These are phyloP conservation scores for Dipteronia dyeriana DNA, from an alignment of 345 rosid species.

Conservation along the genomic window DNA sequence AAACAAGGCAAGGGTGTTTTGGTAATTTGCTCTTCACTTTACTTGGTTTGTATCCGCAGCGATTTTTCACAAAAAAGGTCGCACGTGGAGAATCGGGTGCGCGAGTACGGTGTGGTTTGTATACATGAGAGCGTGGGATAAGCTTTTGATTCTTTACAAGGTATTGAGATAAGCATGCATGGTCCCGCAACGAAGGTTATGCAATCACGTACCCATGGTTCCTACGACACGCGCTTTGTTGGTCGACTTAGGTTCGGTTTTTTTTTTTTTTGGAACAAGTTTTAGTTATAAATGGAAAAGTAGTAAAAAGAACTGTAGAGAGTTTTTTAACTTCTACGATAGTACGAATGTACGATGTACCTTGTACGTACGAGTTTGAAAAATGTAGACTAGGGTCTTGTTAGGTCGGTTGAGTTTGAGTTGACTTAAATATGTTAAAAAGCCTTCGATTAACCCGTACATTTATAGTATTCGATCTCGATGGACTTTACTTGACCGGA, in stretches of 20 bases:
- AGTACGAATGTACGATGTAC: too few species aligned
- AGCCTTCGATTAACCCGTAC: too few species aligned
- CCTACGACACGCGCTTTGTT: conserved; percentile 14
- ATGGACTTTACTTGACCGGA: too few species aligned
- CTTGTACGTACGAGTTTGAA: neutral
- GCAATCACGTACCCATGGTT: conserved; percentile 32
- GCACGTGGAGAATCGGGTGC: neutral
- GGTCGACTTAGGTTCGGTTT: neutral
- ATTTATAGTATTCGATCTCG: too few species aligned
- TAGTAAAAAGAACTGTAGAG: neutral
- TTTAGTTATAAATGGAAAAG: neutral
- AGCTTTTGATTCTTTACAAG: neutral
- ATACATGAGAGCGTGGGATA: neutral
- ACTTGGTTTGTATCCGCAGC: neutral
- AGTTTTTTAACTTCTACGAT: neutral
- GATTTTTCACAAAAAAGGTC: conserved; percentile 3
- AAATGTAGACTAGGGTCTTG: neutral
- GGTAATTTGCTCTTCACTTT: neutral
- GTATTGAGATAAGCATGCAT: conserved; percentile 25
- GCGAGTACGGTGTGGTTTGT: neutral
- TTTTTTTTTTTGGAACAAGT: too few species aligned
- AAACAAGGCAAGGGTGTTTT: conserved; percentile 7
- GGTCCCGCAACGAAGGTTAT: conserved; percentile 30
- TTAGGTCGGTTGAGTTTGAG: neutral
- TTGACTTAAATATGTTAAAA: too few species aligned